Conservation (phyloP, 768 basidiomycete species). For the Macrolepiota fuliginosa region DNA sequence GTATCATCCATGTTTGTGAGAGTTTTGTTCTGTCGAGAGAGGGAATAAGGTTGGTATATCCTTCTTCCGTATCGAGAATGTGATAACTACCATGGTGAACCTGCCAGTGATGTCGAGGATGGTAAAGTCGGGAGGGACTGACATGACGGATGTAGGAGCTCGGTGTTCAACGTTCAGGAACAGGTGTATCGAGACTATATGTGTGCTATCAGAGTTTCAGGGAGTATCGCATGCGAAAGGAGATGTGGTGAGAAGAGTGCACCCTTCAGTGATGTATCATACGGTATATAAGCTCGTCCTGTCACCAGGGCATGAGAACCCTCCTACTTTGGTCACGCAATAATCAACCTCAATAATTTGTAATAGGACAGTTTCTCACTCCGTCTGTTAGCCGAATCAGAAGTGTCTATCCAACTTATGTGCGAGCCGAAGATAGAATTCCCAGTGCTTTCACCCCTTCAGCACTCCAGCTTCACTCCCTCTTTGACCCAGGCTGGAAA, state of each 20-base stretch:
- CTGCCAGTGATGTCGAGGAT: slow-evolving; percentile 61
- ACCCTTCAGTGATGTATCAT: background rate
- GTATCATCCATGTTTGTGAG: slow-evolving; percentile 49
- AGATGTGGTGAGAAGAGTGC: background rate
- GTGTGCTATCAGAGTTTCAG: background rate
- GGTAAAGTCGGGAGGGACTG: slow-evolving; percentile 58
- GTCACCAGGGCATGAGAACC: background rate
- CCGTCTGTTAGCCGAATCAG: background rate
- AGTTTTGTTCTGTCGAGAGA: slow-evolving; percentile 54
- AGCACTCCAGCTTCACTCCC: slow-evolving; percentile 5
- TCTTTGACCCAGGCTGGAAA: slow-evolving; percentile 31
- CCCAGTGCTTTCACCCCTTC: too few species aligned
- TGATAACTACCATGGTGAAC: slow-evolving; percentile 56
- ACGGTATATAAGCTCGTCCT: background rate
- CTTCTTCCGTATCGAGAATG: background rate
- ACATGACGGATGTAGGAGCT: slow-evolving; percentile 42
- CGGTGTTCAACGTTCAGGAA: background rate
- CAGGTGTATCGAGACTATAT: background rate
- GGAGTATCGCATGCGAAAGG: slow-evolving; percentile 15
- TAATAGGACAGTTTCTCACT: background rate
- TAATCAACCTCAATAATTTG: background rate
- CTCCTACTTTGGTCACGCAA: background rate
- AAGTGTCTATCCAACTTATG: too few species aligned
- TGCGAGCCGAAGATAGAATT: too few species aligned
- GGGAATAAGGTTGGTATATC: background rate